Evolutionary conservation across 305 asterid species (phyloP).

Genomic region (Fraxinus angustifolia): DNA sequence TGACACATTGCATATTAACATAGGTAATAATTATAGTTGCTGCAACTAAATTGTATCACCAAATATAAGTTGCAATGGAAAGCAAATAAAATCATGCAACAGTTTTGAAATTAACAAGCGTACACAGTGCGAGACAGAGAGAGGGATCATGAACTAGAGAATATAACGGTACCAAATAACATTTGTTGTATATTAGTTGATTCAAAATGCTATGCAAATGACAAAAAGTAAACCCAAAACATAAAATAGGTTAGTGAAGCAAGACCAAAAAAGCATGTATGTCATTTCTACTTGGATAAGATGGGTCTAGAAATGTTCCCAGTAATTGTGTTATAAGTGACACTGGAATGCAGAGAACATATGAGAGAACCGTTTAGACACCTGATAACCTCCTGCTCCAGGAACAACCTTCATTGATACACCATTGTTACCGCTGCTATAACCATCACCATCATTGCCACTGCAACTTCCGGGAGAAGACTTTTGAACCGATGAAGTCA

Average conservation of each 20-base stretch:
- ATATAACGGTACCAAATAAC: neutral
- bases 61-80: neutral
- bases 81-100: neutral
- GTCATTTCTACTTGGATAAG: neutral
- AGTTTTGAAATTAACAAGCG: neutral
- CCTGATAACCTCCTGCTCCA: slow-evolving; percentile 51
- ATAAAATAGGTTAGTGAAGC: neutral
- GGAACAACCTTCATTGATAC: slow-evolving; percentile 37
- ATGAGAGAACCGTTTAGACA: slow-evolving; percentile 20
- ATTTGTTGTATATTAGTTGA: neutral
- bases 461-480: slow-evolving; percentile 40
- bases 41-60: neutral
- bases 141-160: neutral
- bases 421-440: slow-evolving; percentile 45
- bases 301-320: neutral
- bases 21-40: neutral
- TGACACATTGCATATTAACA: neutral
- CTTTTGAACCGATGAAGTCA: slow-evolving; percentile 64
- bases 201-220: neutral
- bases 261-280: neutral
- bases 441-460: slow-evolving; percentile 39
- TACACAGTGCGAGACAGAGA: neutral
- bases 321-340: slow-evolving; percentile 2
- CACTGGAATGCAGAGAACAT: neutral
- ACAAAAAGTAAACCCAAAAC: neutral